phyloP scores from a whole-genome alignment of 208 protist species.

The Wallacemonas rigidus region DNA sequence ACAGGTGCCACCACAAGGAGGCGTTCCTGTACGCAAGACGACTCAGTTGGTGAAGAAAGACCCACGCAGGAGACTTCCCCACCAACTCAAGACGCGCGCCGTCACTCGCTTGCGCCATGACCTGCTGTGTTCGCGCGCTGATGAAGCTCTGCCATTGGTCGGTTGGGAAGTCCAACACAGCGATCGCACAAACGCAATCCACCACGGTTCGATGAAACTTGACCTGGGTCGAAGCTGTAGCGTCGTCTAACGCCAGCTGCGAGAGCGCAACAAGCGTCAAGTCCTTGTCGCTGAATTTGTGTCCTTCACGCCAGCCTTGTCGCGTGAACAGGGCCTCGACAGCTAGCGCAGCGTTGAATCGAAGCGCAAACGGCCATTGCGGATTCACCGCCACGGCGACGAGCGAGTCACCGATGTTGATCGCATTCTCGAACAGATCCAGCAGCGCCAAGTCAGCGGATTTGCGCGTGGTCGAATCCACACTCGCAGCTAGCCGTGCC shows the following conservation, averaged over 20 bases:
- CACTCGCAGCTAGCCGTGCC: slow-evolving; percentile 31
- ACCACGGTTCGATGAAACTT: slow-evolving; percentile 32
- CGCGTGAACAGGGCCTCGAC: slow-evolving; percentile 45
- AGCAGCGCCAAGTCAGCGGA: slow-evolving; percentile 40
- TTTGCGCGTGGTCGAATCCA: slow-evolving; percentile 33
- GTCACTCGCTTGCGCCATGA: not conserved
- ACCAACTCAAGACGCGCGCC: not conserved
- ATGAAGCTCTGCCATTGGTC: slow-evolving; percentile 43
- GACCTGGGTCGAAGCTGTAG: not conserved
- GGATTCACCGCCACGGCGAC: slow-evolving; percentile 31
- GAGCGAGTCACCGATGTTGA: slow-evolving; percentile 65
- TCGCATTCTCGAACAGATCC: slow-evolving; percentile 29
- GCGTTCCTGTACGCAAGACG: slow-evolving; percentile 21
- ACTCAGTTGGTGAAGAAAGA: slow-evolving; percentile 6
- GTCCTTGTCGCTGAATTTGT: slow-evolving; percentile 50
- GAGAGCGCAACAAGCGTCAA: slow-evolving; percentile 25
- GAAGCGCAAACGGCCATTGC: slow-evolving; percentile 23
- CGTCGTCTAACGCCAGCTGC: slow-evolving; percentile 3
- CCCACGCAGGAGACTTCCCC: not conserved
- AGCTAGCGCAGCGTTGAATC: slow-evolving; percentile 49
- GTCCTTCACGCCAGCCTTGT: slow-evolving; percentile 36
- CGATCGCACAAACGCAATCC: slow-evolving; percentile 36
- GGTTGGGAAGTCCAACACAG: slow-evolving; percentile 41
- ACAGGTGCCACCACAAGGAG: slow-evolving; percentile 43
- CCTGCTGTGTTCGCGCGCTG: slow-evolving; percentile 15